Evolutionary conservation across 148 eudicot genomes (phyloP).

Genomic region (Rheum nobile): DNA sequence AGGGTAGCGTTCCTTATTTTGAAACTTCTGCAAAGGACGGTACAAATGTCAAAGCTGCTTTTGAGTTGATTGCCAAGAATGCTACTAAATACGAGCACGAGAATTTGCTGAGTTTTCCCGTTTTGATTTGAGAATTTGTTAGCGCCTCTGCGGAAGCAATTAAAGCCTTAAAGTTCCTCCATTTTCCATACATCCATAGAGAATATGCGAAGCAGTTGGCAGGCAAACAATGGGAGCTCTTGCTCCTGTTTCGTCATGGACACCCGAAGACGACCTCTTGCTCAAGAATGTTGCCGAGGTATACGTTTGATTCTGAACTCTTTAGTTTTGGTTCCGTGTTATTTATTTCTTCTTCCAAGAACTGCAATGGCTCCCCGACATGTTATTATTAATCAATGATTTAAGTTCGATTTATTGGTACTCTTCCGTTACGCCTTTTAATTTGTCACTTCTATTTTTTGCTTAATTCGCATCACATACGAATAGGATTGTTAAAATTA

Average conservation of each 20-base stretch:
- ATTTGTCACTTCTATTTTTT: background rate
- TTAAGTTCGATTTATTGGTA: background rate
- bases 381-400: background rate
- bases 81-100: slow-evolving; percentile 55
- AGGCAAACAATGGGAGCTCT: slow-evolving; percentile 37
- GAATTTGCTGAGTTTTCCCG: background rate
- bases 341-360: background rate
- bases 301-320: background rate
- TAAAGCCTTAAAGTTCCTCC: background rate
- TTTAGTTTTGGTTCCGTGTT: background rate
- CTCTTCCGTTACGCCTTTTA: background rate
- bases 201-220: background rate
- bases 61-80: slow-evolving; percentile 52
- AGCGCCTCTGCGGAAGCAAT: background rate
- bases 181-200: background rate
- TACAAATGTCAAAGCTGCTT: slow-evolving; percentile 55
- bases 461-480: background rate
- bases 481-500: too few relatives aligned
- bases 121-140: background rate
- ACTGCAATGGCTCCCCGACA: background rate
- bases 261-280: slow-evolving; percentile 58
- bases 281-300: slow-evolving; percentile 67
- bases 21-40: slow-evolving; percentile 72
- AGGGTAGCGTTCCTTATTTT: slow-evolving; percentile 60
- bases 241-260: slow-evolving; percentile 38